Evolutionary conservation across 768 basidiomycete genomes (phyloP).

Genomic region (Psilocybe subaeruginosa): DNA sequence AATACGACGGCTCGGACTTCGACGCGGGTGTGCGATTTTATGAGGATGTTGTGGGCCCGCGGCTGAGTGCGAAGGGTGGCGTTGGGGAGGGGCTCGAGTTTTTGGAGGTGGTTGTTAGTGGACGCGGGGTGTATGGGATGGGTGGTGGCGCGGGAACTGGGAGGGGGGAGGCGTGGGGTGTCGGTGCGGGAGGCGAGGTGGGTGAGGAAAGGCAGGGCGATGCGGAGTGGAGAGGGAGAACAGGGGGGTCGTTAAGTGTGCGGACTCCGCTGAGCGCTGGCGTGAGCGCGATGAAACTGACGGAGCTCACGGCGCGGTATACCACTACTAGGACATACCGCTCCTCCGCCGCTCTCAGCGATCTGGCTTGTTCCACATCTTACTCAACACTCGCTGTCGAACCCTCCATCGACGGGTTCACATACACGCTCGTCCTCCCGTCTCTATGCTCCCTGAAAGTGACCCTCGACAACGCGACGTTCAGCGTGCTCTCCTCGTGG

Average conservation of each 20-base stretch:
- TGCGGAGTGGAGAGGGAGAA: neutral
- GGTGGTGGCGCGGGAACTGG: neutral
- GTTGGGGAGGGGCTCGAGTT: conserved; percentile 62
- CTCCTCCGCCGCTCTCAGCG: neutral
- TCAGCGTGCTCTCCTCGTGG: conserved; percentile 68
- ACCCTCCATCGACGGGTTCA: conserved; percentile 17
- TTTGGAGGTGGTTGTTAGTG: conserved; percentile 55
- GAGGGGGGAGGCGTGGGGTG: neutral
- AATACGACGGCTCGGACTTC: conserved; percentile 32
- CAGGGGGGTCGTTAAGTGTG: neutral
- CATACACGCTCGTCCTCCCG: conserved; percentile 52
- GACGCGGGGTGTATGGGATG: conserved; percentile 13
- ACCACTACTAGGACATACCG: conserved; percentile 12
- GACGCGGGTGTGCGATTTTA: conserved; percentile 52
- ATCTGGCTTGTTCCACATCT: too few species aligned
- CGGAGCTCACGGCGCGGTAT: conserved; percentile 12
- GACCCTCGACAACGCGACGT: conserved; percentile 72
- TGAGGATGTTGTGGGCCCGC: conserved; percentile 56
- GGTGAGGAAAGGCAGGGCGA: neutral
- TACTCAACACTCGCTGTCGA: neutral
- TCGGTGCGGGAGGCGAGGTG: neutral
- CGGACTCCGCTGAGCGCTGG: neutral
- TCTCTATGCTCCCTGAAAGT: conserved; percentile 68
- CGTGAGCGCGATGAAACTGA: conserved; percentile 12
- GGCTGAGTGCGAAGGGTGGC: conserved; percentile 43